Base-by-base conservation (phyloP, 75 land plant genomes). In the Cunninghamia lanceolata region DNA sequence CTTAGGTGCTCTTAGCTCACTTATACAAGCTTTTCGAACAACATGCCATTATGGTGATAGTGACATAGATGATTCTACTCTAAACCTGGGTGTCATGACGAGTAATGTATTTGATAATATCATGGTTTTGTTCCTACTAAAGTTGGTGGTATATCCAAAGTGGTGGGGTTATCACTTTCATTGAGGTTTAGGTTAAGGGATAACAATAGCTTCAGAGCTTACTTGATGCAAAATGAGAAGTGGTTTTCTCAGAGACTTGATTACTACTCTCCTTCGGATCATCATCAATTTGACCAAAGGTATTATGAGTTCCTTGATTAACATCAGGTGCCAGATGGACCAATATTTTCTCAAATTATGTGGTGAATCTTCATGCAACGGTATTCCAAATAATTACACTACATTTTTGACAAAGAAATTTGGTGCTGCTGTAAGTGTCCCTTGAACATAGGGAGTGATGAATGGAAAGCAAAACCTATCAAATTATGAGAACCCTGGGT, bases 21-120 rank as follows among this genome's bases (percentile, higher is more conserved):
- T 96, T 42, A 71, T 96, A 86, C 88, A 83, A 76, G 98, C 93
- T 73, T 96, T 92, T 77, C 92, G 96, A 47, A 93, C 91, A 85
- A 96, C 98, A 71, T 96, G 96, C 63, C 98, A 96, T 83, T 94
- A 94, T 91, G 98, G 98, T 59, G 98, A 96, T 88, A 94, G 94
- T 81, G 91, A 83, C 7, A 87, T 86, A 46, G 91, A 93, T 82
- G 92, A 94, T 8, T 59, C 92, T 47, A 88, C 88, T 3, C 38
- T 87, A 15, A 93, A 93, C 47, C 94, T 88, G 54, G 92, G 80
- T 89, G 87, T 90, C 85, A 88, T 92, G 86, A 95, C 95, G 39
- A 96, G 98, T 86, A 90, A 91, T 88, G 96, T 95, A n/a, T 96
- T 96, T 87, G 94, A 96, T 77, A 96, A 93, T 86, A 89, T 96